Percentiles rank a stretch among this genome's conserved stretches.
These are phyloP conservation scores for Dactylonectria estremocensis DNA, from an alignment of 2,329 filamentous ascomycete species.

Conservation along the genomic window DNA sequence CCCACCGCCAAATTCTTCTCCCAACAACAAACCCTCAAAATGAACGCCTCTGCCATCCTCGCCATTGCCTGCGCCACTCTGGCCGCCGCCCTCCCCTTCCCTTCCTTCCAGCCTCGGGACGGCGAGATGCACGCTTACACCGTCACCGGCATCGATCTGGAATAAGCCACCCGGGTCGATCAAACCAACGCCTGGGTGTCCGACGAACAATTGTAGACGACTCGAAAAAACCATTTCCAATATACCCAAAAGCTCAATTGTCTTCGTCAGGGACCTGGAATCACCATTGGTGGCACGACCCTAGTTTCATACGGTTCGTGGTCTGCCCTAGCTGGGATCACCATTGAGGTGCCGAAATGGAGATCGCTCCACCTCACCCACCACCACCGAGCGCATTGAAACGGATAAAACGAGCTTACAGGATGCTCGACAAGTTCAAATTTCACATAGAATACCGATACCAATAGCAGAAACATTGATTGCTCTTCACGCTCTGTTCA, in stretches of 20 bases:
- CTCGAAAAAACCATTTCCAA: neutral
- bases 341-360: too few species aligned
- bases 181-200: neutral
- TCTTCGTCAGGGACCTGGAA: neutral
- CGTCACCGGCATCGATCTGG: slow-evolving; percentile 24
- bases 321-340: too few species aligned
- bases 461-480: too few species aligned
- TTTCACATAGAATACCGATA: too few species aligned
- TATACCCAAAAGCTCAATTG: neutral
- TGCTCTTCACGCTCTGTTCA: too few species aligned
- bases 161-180: slow-evolving; percentile 10
- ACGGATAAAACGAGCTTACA: too few species aligned
- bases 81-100: slow-evolving; percentile 17
- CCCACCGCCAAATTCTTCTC: too few species aligned
- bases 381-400: too few species aligned
- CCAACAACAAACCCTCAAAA: slow-evolving; percentile 5
- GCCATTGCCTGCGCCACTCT: slow-evolving; percentile 21
- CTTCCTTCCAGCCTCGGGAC: slow-evolving; percentile 16
- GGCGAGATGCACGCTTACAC: slow-evolving; percentile 14
- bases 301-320: neutral
- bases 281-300: neutral
- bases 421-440: too few species aligned
- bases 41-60: slow-evolving; percentile 27
- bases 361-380: too few species aligned
- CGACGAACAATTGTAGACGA: slow-evolving; percentile 1